Percentiles rank a stretch among this genome's conserved stretches.
Conservation (phyloP, 495 filamentous ascomycete species). For the Trichocladium antarcticum region DNA sequence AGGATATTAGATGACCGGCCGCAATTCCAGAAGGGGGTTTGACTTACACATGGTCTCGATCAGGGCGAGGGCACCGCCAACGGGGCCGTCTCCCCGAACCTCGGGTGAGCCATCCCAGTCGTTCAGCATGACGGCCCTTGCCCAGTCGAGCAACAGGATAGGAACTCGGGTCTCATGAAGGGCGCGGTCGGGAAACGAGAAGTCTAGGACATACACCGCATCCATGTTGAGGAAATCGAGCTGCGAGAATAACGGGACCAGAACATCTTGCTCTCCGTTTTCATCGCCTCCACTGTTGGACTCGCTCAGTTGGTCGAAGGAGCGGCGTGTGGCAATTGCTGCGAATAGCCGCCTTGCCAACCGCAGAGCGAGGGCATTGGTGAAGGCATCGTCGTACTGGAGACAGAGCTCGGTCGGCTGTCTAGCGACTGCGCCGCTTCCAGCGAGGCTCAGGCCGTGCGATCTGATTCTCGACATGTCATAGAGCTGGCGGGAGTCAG, state of each 20-base stretch:
- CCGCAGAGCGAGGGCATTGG: constrained; percentile 40
- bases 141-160: constrained; percentile 61
- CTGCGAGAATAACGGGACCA: constrained; percentile 38
- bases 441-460: constrained; percentile 31
- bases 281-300: constrained; percentile 17
- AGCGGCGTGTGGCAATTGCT: constrained; percentile 38
- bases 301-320: constrained; percentile 36
- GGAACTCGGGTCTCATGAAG: constrained; percentile 44
- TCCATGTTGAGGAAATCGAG: constrained; percentile 37
- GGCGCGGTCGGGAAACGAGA: constrained; percentile 36
- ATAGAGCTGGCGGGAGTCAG: constrained; percentile 30
- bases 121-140: constrained; percentile 59
- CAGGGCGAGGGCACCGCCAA: constrained; percentile 63
- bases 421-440: constrained; percentile 25
- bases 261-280: constrained; percentile 30
- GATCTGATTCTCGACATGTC: constrained; percentile 45
- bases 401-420: constrained; percentile 38
- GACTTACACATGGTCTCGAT: constrained; percentile 61
- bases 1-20: constrained; percentile 7
- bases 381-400: constrained; percentile 46
- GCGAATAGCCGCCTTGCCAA: constrained; percentile 41
- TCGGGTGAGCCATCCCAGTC: constrained; percentile 68
- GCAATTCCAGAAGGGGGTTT: background rate
- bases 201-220: constrained; percentile 31
- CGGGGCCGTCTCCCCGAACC: constrained; percentile 51